Percentiles rank a stretch among this genome's conserved stretches.
Conservation (phyloP, 2,329 filamentous ascomycete species). For the Colletotrichum liriopes region DNA sequence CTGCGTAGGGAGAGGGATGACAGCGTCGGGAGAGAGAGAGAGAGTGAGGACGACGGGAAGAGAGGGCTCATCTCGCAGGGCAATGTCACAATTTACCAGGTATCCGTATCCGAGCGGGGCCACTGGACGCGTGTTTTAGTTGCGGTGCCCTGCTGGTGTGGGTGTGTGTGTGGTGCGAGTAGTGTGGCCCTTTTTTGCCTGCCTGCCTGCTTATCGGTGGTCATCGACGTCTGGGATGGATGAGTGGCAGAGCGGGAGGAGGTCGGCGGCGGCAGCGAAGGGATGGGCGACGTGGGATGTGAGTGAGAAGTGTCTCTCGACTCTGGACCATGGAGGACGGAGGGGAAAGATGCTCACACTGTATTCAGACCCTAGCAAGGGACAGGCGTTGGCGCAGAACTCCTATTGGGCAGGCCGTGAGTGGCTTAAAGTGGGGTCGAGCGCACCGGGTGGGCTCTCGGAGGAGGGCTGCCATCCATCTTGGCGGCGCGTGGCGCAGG, state of each 20-base stretch:
- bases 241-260: too few species aligned
- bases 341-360: conserved; percentile 17
- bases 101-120: not conserved
- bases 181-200: conserved; percentile 6
- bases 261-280: not conserved
- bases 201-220: conserved; percentile 7
- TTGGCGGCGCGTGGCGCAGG: conserved; percentile 39
- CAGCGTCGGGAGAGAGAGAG: not conserved
- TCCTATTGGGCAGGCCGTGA: conserved; percentile 18
- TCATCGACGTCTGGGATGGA: too few species aligned
- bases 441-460: conserved; percentile 17
- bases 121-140: conserved; percentile 24
- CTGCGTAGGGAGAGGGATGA: conserved; percentile 14
- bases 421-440: conserved; percentile 20
- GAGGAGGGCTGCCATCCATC: not conserved
- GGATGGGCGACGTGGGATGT: conserved; percentile 15
- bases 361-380: conserved; percentile 31
- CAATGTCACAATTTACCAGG: conserved; percentile 26
- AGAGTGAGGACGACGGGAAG: not conserved
- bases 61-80: conserved; percentile 30
- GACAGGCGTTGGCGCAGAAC: not conserved
- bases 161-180: not conserved
- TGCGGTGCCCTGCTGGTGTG: conserved; percentile 13
- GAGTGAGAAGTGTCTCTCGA: conserved; percentile 16
- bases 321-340: not conserved